Conservation (phyloP, 495 filamentous ascomycete genomes). For the Chaetomidium leptoderma region DNA sequence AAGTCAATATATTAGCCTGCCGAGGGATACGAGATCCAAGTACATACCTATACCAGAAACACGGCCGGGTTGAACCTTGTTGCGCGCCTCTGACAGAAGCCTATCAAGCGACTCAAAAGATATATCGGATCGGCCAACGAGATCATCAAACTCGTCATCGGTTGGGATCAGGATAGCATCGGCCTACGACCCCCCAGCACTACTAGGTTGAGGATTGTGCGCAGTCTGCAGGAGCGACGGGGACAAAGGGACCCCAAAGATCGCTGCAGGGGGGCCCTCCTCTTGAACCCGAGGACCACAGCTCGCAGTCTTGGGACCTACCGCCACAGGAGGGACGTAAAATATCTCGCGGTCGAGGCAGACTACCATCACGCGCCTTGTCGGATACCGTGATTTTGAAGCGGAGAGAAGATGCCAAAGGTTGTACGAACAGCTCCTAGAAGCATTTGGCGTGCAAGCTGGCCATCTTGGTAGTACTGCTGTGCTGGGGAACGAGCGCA, state of each 20-base stretch:
- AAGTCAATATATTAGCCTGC: conserved; percentile 15
- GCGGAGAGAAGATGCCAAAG: conserved; percentile 16
- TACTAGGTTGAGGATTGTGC: conserved; percentile 17
- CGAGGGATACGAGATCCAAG: too few species aligned
- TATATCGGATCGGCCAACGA: too few species aligned
- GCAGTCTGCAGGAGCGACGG: conserved; percentile 14
- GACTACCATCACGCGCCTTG: conserved; percentile 9
- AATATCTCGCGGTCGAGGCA: conserved; percentile 21
- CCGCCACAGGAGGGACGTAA: conserved; percentile 14
- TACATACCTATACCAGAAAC: too few species aligned
- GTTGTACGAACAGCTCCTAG: conserved; percentile 11
- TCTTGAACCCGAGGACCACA: conserved; percentile 8
- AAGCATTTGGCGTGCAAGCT: conserved; percentile 18
- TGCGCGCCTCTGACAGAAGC: too few species aligned
- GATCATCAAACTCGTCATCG: too few species aligned
- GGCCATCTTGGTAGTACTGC: too few species aligned
- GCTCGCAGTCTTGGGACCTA: conserved; percentile 16
- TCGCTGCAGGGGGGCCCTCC: conserved; percentile 14
- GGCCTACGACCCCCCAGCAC: too few species aligned
- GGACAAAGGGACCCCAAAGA: conserved; percentile 19
- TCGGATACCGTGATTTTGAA: conserved; percentile 15
- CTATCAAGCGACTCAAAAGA: too few species aligned
- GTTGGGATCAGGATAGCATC: too few species aligned
- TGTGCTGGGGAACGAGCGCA: too few species aligned
- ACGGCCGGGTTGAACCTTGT: too few species aligned